Evolutionary conservation across 2,329 filamentous ascomycete species (phyloP), one percentile per base, ranked within the genome.

Genomic region (Xylariaceae sp.): DNA sequence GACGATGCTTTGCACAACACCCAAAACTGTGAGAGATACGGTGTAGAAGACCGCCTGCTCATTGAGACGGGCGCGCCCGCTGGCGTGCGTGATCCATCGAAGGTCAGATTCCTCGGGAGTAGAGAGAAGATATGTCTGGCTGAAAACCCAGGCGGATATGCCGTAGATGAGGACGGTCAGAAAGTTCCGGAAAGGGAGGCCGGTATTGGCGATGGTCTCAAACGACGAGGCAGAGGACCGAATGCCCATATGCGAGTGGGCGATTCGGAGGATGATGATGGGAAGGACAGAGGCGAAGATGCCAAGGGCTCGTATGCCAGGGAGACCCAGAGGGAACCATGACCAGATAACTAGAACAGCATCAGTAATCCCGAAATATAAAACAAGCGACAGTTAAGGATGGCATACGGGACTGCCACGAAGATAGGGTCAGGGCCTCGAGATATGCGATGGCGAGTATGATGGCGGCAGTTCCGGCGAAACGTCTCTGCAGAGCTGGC

Each of bases 11-110:
- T 95, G 88, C n/a, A 78, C 70, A 10, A 87, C 51, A 4, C 87
- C 89, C 39, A 94, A 76, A 1, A 84, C 67, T 3, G 85, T 64
- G 57, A 94, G 81, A 61, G 87, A 83, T 52, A 79, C 81, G 32
- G 88, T 83, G 44, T 96, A 74, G 65, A 90, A 94, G 22, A 97
- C 78, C 1, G 90, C 86, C 56, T 87, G 82, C 73, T 97, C 92
- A 66, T 97, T 97, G 51, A 96, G 71, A 45, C 83, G 78, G 17
- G 86, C 78, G 33, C 90, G 80, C 66, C 78, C 84, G 53, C 75
- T 83, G 67, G 81, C 82, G 58, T 82, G 78, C 47, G 86, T 87
- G 57, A 95, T 83, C 80, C 87, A 88, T 55, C 80, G 78, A 47
- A 96, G 75, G 53, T 85, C 83, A 45, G 80, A 77, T 36, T 71